Conservation (phyloP, 352 stramenopile species). For the Phytophthora ohioensis region DNA sequence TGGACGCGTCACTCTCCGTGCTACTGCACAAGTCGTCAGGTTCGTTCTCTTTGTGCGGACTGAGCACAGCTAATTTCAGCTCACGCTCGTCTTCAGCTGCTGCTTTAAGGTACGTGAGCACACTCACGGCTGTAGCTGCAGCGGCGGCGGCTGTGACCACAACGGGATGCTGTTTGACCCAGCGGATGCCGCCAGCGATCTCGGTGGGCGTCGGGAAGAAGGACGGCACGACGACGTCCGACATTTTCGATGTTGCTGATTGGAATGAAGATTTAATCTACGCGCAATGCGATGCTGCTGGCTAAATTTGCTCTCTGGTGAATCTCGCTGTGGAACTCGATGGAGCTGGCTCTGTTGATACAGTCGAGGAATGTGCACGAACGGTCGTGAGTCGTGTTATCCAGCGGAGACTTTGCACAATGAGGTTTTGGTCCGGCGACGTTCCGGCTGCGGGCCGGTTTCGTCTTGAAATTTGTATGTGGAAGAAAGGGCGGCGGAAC, state of each 20-base stretch:
- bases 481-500: constrained; percentile 26
- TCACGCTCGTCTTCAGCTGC: constrained; percentile 42
- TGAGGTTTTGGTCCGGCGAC: constrained; percentile 15
- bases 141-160: constrained; percentile 74
- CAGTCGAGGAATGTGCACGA: not conserved
- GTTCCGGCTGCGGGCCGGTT: constrained; percentile 26
- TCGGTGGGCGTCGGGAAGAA: constrained; percentile 87
- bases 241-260: constrained; percentile 41
- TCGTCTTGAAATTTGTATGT: constrained; percentile 36
- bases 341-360: constrained; percentile 4
- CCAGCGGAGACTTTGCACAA: constrained; percentile 32
- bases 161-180: constrained; percentile 77
- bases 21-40: constrained; percentile 67
- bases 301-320: constrained; percentile 8
- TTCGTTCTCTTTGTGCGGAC: constrained; percentile 22
- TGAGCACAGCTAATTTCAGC: constrained; percentile 20
- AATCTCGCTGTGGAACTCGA: not conserved
- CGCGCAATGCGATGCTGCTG: constrained; percentile 1
- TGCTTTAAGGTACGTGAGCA: constrained; percentile 69
- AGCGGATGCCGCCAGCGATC: constrained; percentile 78
- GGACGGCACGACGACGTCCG: constrained; percentile 64
- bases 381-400: constrained; percentile 7
- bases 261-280: not conserved
- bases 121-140: constrained; percentile 72
- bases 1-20: constrained; percentile 74